Evolutionary conservation across 306 rosid species (phyloP).

Genomic region (Gynostemma pentaphyllum): DNA sequence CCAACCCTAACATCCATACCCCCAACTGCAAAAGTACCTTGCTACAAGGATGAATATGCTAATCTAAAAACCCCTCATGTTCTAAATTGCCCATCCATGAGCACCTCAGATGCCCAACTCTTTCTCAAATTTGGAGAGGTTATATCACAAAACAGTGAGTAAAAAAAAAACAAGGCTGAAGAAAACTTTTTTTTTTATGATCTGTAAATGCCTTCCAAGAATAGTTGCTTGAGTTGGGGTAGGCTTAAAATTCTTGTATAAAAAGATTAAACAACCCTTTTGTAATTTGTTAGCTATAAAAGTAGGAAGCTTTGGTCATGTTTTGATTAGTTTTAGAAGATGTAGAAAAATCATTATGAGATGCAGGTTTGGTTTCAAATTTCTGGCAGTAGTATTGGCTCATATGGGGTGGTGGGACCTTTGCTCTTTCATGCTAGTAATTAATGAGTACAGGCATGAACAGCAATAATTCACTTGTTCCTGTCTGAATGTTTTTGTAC

Average conservation of each 20-base stretch:
- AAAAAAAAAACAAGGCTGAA: neutral
- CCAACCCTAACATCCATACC: slow-evolving; percentile 13
- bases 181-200: too few relatives aligned
- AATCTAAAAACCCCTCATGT: slow-evolving; percentile 68
- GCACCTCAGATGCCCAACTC: slow-evolving; percentile 83
- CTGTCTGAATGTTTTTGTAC: neutral
- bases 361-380: neutral
- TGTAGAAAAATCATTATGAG: neutral
- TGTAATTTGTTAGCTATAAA: slow-evolving; percentile 1
- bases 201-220: neutral
- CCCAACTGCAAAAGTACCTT: slow-evolving; percentile 35
- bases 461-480: slow-evolving; percentile 4
- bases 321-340: neutral
- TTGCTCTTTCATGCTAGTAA: neutral
- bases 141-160: slow-evolving; percentile 71
- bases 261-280: neutral
- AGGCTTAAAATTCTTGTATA: neutral
- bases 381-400: neutral
- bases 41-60: slow-evolving; percentile 74
- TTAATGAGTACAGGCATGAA: slow-evolving; percentile 2
- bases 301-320: neutral
- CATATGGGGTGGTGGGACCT: neutral
- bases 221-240: slow-evolving; percentile 6
- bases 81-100: slow-evolving; percentile 73
- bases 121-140: slow-evolving; percentile 92